Percentiles rank a stretch among this genome's conserved stretches.
Evolutionary conservation across 169 alveolate genomes (phyloP).

Genomic region (Miamiensis avidus): DNA sequence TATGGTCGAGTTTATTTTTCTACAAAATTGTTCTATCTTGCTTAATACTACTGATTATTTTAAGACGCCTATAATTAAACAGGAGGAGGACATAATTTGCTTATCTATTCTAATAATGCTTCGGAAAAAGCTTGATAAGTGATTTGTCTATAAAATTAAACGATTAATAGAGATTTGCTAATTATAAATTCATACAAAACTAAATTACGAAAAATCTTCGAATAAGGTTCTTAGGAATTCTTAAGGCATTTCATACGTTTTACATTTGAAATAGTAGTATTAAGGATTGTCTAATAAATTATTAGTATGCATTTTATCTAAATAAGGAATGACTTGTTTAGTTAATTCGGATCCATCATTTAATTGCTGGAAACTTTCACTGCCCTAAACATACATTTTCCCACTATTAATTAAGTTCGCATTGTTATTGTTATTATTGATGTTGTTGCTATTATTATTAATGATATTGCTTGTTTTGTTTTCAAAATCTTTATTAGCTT

Average conservation of each 20-base stretch:
- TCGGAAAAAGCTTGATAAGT: neutral
- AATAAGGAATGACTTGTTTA: neutral
- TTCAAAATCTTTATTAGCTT: too few relatives aligned
- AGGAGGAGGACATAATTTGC: neutral
- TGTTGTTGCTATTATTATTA: neutral
- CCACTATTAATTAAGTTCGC: too few relatives aligned
- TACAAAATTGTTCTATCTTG: too few relatives aligned
- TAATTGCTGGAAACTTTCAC: neutral
- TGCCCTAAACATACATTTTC: too few relatives aligned
- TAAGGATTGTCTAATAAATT: neutral
- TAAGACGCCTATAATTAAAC: neutral
- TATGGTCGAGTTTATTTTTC: neutral
- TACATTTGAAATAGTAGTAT: neutral
- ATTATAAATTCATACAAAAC: too few relatives aligned
- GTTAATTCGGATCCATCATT: neutral
- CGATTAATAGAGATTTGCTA: too few relatives aligned
- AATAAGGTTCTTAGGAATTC: neutral
- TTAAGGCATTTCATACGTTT: neutral
- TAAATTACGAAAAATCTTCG: neutral
- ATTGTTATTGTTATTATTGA: neutral
- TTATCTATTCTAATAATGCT: too few relatives aligned
- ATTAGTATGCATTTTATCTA: neutral
- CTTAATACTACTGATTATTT: neutral
- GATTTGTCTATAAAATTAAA: neutral
- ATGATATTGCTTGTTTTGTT: neutral